These are phyloP conservation scores for Dendrobium nobile DNA, from an alignment of 106 monocot species.

Conservation along the genomic window DNA sequence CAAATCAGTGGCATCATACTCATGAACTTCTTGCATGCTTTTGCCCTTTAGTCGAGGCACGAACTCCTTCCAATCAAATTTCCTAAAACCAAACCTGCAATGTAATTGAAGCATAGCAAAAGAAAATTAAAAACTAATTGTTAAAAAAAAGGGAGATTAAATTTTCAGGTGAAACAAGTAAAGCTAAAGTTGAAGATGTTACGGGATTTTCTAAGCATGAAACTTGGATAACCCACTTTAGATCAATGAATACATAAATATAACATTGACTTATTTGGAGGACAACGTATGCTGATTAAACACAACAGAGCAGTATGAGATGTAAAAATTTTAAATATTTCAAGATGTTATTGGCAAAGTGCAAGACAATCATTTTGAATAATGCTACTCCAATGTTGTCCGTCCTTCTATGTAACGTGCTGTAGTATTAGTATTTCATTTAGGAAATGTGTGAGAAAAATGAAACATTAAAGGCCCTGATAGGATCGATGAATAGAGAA, in stretches of 20 bases:
- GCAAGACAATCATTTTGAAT: not conserved
- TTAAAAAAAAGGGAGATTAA: not conserved
- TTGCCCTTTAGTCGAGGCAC: slow-evolving; percentile 83
- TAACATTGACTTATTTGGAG: not conserved
- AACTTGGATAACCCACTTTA: not conserved
- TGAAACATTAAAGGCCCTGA: not conserved
- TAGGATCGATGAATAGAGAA: not conserved
- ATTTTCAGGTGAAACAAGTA: not conserved
- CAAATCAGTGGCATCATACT: slow-evolving; percentile 41
- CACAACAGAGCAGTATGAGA: no score
- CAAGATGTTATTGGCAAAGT: not conserved
- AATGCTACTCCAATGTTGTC: not conserved
- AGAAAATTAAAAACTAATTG: not conserved
- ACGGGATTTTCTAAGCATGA: not conserved
- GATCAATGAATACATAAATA: not conserved
- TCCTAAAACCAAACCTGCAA: slow-evolving; percentile 90
- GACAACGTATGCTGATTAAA: no score
- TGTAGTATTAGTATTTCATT: not conserved
- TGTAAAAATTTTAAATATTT: not conserved
- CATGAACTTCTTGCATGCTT: slow-evolving; percentile 65
- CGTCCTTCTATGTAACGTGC: not conserved
- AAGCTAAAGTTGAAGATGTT: not conserved
- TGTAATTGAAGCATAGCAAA: slow-evolving; percentile 1
- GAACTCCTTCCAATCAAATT: slow-evolving; percentile 89
- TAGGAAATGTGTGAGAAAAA: not conserved